Evolutionary conservation across 306 rosid species (phyloP), one percentile per base, ranked within the genome.

Genomic region (Lathyrus aphaca): DNA sequence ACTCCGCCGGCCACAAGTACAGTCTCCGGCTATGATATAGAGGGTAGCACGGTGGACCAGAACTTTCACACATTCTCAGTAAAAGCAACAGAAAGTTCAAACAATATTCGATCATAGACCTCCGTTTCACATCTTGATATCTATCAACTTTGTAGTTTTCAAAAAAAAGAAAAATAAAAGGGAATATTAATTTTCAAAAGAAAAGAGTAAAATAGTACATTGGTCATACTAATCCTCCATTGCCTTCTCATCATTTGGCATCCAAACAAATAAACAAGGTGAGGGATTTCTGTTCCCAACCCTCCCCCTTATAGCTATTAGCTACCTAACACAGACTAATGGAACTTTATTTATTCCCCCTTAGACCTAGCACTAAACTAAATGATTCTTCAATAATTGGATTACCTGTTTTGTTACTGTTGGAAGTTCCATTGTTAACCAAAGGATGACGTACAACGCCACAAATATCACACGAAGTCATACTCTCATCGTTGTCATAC

Each of bases 401-500:
- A 74, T 53, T 88, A 94, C 99, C 99, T 88, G 82, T 58, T 87
- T 81, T 64, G 43, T 76, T 74, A 53, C 61, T 78, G 37, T 37
- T 25, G 49, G 80, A 68, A 62, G 77, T 45, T 55, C 78, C 79
- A 39, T 5, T 39, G 74, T 40, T 68, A 59, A 35, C 69, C 70
- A 57, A 66, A 54, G 95, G 88, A 16, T 53, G 59, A 51, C 91
- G 97, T 38, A 91, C 68, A 84, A 91, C 96, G 74, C 96, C 99
- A 25, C 99, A 94, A 65, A 94, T 87, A 82, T 94, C 96, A 68
- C 99, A 94, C 0, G 69, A 82, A 68, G 78, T 71, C 86, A 88
- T 71, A 69, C 81, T 72, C 64, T 89, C 92, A 4, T 91, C 95
- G n/a, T 91, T 94, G 77, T 94, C 97, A 17, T 91, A 91, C 6